A percentile compares a stretch with the other conserved stretches of the same genome.
Evolutionary conservation across 1,284 basidiomycete species (phyloP).

Genomic region (Cutaneotrichosporon sp.): DNA sequence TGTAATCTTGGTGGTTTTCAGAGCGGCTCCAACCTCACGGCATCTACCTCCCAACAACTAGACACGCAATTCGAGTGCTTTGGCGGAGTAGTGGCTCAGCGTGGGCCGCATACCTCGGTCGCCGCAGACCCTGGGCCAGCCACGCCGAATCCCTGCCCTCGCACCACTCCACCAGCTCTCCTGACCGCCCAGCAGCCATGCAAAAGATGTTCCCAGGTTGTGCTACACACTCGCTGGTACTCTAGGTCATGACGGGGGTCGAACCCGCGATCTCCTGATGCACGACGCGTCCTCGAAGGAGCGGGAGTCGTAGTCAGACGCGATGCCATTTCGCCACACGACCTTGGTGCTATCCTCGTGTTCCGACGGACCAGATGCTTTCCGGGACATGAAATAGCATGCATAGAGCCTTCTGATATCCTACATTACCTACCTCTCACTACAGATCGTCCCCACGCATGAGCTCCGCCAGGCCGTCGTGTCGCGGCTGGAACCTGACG

Average conservation of each 20-base stretch:
- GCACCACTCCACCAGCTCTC: too few relatives aligned
- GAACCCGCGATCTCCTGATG: slow-evolving; percentile 9
- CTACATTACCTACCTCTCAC: background rate
- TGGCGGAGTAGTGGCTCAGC: too few relatives aligned
- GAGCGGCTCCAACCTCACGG: too few relatives aligned
- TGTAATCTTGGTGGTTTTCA: too few relatives aligned
- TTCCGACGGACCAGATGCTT: background rate
- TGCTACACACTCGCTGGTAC: background rate
- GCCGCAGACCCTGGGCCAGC: too few relatives aligned
- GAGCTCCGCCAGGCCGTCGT: background rate
- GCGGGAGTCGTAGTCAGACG: slow-evolving; percentile 16
- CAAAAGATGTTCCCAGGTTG: background rate
- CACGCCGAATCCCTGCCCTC: too few relatives aligned
- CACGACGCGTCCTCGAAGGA: background rate
- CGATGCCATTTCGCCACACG: slow-evolving; percentile 20
- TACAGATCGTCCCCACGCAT: background rate
- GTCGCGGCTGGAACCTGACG: slow-evolving; percentile 15
- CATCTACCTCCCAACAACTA: too few relatives aligned
- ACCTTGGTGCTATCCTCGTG: background rate
- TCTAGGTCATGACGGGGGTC: slow-evolving; percentile 5
- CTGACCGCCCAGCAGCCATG: background rate
- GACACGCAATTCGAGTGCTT: too few relatives aligned
- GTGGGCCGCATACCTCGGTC: too few relatives aligned
- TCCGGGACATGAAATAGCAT: background rate
- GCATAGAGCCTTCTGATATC: background rate